Percentiles rank a stretch among this genome's conserved stretches.
phyloP scores from a whole-genome alignment of 192 early-diverging fungal species.

The Podila epicladia region DNA sequence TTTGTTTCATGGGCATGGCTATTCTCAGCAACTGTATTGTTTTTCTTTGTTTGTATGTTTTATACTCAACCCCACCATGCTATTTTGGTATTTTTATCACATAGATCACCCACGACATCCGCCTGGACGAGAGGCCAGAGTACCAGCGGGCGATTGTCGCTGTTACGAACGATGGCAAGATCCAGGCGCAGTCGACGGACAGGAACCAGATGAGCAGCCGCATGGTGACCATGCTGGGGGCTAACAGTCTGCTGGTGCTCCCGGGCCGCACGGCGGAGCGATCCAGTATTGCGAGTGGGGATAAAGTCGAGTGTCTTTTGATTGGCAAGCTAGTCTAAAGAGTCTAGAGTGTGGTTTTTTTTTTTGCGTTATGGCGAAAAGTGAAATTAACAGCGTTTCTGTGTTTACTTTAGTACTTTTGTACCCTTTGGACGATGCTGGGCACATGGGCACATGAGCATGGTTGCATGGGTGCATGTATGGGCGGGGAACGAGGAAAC shows the following conservation, averaged over 20 bases:
- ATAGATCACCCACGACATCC: slow-evolving; percentile 60
- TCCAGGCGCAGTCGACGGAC: slow-evolving; percentile 68
- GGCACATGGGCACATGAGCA: too few relatives aligned
- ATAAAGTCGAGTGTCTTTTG: slow-evolving; percentile 61
- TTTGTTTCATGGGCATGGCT: background rate
- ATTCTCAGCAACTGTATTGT: background rate
- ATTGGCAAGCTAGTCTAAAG: slow-evolving; percentile 56
- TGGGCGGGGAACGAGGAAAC: background rate
- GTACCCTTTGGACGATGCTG: background rate
- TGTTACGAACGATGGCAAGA: slow-evolving; percentile 40
- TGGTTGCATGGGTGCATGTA: background rate
- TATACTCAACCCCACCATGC: background rate
- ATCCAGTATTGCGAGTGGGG: slow-evolving; percentile 47
- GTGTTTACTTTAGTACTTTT: background rate
- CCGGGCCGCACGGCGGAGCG: slow-evolving; percentile 58
- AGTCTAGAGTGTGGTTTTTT: slow-evolving; percentile 7
- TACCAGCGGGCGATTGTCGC: slow-evolving; percentile 65
- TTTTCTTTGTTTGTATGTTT: too few relatives aligned
- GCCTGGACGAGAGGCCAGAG: slow-evolving; percentile 74
- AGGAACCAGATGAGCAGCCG: slow-evolving; percentile 82
- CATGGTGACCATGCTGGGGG: slow-evolving; percentile 76
- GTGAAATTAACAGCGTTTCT: background rate
- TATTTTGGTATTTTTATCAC: background rate
- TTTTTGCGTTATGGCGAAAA: background rate
- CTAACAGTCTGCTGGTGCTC: slow-evolving; percentile 84